Evolutionary conservation across 352 stramenopile species (phyloP), one percentile per base, ranked within the genome.

Genomic region (Phytophthora citrophthora): DNA sequence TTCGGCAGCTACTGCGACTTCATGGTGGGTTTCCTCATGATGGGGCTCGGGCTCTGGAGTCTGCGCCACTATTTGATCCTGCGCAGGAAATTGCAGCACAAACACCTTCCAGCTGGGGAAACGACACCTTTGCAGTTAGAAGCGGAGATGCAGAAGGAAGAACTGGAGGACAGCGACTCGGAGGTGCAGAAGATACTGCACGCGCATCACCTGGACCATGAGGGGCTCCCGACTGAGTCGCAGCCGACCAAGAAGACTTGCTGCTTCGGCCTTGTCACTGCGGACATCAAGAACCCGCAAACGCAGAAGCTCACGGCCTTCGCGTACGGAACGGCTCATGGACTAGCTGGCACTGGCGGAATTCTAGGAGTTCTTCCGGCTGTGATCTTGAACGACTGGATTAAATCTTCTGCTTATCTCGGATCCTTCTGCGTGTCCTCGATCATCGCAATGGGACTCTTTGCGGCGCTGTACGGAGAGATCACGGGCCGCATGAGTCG

Each of bases 381-480:
- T 0, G 84, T 97, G 23, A 83, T 96, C 61, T 63, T 97, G 34
- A 88, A 94, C 53, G 71, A 96, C 59, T 82, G 70, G 64, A 43
- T 39, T 43, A 80, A 94, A 31, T 92, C 87, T 38, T 78, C 74
- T 23, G 58, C 88, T 20, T 97, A 97, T 65, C 70, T 97, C 8
- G 67, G 64, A 8, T 83, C 84, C 9, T 97, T 97, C 76, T 97
- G 90, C 58, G 13, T 91, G 16, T 88, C 79, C 12, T 93, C 76
- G 41, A 97, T 91, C 59, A 32, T 96, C 38, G 88, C 91, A 24
- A 97, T 97, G 91, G 91, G 89, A 27, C 68, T 62, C 2, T 97
- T 97, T 70, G 86, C 89, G 1, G 76, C 79, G 16, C 61, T 84
- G 7, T 97, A 96, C 63, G 89, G 91, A 49, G 83, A 88, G 41